Evolutionary conservation across 2,329 filamentous ascomycete species (phyloP).

Genomic region (Colletotrichum sp.): DNA sequence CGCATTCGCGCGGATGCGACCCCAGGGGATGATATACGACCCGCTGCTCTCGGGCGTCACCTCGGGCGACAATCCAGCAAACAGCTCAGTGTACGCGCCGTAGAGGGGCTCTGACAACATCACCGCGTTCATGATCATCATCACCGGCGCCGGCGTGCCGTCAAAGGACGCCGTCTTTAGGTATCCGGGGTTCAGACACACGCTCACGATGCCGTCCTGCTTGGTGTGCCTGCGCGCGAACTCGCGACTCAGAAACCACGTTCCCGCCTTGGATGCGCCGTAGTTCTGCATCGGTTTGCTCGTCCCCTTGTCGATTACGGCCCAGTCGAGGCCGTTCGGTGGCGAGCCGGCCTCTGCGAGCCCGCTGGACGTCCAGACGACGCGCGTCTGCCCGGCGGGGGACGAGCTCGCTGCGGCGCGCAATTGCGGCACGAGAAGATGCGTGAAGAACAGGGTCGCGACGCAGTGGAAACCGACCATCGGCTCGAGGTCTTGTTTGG

Average conservation of each 20-base stretch:
- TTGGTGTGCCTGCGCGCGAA: slow-evolving; percentile 29
- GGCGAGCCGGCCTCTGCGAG: slow-evolving; percentile 30
- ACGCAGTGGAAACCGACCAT: slow-evolving; percentile 39
- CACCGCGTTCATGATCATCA: slow-evolving; percentile 23
- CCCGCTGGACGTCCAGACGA: slow-evolving; percentile 36
- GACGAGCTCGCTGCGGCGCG: slow-evolving; percentile 27
- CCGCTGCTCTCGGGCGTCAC: slow-evolving; percentile 35
- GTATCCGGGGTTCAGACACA: slow-evolving; percentile 40
- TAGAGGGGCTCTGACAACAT: slow-evolving; percentile 33
- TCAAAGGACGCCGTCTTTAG: slow-evolving; percentile 29
- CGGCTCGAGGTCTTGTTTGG: slow-evolving; percentile 36
- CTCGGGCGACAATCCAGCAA: slow-evolving; percentile 41
- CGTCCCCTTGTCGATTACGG: slow-evolving; percentile 24
- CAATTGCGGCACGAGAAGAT: slow-evolving; percentile 37
- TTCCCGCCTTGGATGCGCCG: slow-evolving; percentile 39
- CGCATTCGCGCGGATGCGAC: slow-evolving; percentile 23
- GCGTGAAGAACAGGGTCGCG: slow-evolving; percentile 36
- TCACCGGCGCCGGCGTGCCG: slow-evolving; percentile 4
- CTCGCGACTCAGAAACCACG: slow-evolving; percentile 35
- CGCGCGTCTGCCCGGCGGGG: slow-evolving; percentile 26
- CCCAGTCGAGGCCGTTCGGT: slow-evolving; percentile 32
- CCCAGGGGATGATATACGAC: slow-evolving; percentile 33
- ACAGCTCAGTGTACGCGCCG: slow-evolving; percentile 48
- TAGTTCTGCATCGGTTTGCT: slow-evolving; percentile 31
- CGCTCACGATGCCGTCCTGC: slow-evolving; percentile 29